These are phyloP conservation scores for Adansonia madagascariensis DNA, from an alignment of 441 rosid genomes.

Conservation along the genomic window DNA sequence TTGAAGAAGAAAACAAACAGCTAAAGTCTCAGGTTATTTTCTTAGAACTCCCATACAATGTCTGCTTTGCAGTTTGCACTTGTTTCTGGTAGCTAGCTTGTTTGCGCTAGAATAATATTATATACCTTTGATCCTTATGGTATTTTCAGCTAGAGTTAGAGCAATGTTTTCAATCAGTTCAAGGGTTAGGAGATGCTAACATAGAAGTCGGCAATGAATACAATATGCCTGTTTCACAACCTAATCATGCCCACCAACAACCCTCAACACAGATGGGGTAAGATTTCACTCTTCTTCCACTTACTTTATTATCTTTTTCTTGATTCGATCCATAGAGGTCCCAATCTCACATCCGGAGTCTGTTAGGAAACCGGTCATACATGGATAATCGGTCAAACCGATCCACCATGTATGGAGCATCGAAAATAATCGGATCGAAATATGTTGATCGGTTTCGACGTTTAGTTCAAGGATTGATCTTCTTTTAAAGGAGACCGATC, in stretches of 20 bases:
- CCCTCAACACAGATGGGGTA: slow-evolving; percentile 28
- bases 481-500: background rate
- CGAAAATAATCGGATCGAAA: background rate
- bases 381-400: background rate
- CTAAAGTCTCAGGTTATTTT: slow-evolving; percentile 40
- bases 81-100: background rate
- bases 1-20: slow-evolving; percentile 37
- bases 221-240: background rate
- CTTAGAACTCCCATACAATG: background rate
- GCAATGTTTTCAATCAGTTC: slow-evolving; percentile 11
- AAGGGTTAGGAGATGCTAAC: slow-evolving; percentile 25
- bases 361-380: background rate
- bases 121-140: background rate
- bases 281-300: background rate
- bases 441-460: background rate
- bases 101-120: background rate
- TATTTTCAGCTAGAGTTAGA: slow-evolving; percentile 35
- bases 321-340: background rate
- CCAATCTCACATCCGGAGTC: background rate
- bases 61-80: background rate
- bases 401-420: background rate
- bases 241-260: slow-evolving; percentile 5
- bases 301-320: background rate
- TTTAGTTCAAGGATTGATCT: background rate
- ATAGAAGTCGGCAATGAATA: background rate